Evolutionary conservation across 1,139 yeast species (phyloP).

Genomic region (Taphrina deformans): DNA sequence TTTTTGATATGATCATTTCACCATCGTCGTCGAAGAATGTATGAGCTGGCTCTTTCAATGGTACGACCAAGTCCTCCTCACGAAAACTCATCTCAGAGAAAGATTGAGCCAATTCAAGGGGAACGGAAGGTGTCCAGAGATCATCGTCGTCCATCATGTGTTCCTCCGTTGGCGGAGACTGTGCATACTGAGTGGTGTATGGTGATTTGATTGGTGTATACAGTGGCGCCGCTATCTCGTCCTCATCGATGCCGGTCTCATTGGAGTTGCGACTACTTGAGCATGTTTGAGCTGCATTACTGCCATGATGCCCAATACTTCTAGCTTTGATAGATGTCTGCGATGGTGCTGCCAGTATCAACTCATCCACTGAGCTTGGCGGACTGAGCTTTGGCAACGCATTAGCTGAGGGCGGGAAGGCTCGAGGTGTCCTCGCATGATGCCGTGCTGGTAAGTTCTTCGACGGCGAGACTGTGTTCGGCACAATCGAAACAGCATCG

Average conservation of each 20-base stretch:
- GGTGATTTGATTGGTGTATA: conserved; percentile 4
- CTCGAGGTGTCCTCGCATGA: not conserved
- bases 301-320: not conserved
- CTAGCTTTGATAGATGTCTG: not conserved
- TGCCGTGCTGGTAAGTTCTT: not conserved
- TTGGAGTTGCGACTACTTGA: not conserved
- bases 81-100: conserved; percentile 3
- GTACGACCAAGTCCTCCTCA: not conserved
- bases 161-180: conserved; percentile 6
- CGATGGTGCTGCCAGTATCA: not conserved
- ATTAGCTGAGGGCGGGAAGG: not conserved
- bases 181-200: not conserved
- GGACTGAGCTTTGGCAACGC: not conserved
- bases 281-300: not conserved
- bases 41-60: not conserved
- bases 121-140: conserved; percentile 15
- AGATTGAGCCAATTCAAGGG: not conserved
- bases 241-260: not conserved
- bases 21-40: conserved; percentile 17
- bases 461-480: not conserved
- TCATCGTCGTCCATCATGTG: not conserved
- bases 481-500: not conserved
- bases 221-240: not conserved
- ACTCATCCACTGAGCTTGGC: not conserved
- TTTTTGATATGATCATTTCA: not conserved